Conservation (phyloP, 139 green algal genomes). For the Coccomyxa sp. region DNA sequence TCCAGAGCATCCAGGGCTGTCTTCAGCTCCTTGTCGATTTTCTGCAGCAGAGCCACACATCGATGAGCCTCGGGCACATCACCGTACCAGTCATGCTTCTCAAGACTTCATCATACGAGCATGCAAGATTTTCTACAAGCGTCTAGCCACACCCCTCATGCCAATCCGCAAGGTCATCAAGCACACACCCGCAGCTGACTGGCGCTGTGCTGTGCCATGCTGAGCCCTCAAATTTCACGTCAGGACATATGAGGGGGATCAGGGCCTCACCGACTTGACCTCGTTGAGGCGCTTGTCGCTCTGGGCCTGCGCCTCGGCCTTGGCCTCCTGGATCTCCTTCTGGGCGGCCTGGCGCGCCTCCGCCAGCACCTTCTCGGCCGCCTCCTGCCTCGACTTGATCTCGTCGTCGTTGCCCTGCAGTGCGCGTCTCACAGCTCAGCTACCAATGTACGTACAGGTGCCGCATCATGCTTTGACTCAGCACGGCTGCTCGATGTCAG, state of each 20-base stretch:
- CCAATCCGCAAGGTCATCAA: too few species aligned
- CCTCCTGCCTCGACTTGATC: slow-evolving; percentile 24
- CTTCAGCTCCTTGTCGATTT: slow-evolving; percentile 59
- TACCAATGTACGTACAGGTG: too few species aligned
- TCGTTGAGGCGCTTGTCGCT: slow-evolving; percentile 38
- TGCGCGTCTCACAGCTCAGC: too few species aligned
- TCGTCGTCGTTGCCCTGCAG: slow-evolving; percentile 42
- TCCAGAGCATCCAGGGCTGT: slow-evolving; percentile 54
- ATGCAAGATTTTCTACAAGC: too few species aligned
- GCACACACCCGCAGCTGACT: too few species aligned
- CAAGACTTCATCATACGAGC: too few species aligned
- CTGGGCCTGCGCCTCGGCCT: slow-evolving; percentile 30
- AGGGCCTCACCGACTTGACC: slow-evolving; percentile 34
- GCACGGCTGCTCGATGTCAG: too few species aligned
- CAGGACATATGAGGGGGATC: not conserved
- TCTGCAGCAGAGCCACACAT: too few species aligned
- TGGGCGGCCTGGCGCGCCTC: slow-evolving; percentile 42
- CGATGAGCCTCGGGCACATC: too few species aligned
- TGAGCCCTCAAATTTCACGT: not conserved
- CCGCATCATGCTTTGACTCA: too few species aligned
- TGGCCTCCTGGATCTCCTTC: slow-evolving; percentile 38
- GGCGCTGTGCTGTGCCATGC: not conserved
- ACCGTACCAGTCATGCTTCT: too few species aligned
- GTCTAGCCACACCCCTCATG: too few species aligned
- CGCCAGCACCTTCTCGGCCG: slow-evolving; percentile 41